These are phyloP conservation scores for Trichosporon sp. DNA, from an alignment of 1,284 basidiomycete species.

Conservation along the genomic window DNA sequence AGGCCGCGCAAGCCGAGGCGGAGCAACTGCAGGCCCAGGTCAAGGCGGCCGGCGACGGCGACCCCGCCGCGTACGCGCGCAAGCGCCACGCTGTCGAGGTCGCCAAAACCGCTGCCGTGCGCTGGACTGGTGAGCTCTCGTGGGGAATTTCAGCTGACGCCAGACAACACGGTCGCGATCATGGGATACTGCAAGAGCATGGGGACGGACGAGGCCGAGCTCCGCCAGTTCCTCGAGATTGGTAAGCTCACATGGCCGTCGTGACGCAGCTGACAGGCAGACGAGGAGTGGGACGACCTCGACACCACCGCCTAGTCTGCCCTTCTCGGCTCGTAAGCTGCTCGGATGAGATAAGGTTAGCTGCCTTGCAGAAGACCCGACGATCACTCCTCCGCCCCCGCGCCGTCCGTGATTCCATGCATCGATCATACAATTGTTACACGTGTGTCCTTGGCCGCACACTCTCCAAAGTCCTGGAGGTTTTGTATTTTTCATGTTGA, in stretches of 20 bases:
- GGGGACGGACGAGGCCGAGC: constrained; percentile 16
- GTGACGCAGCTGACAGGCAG: constrained; percentile 10
- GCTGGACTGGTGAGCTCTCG: constrained; percentile 72
- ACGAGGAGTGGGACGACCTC: constrained; percentile 27
- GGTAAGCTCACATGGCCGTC: constrained; percentile 20
- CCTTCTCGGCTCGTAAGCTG: background rate
- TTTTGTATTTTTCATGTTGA: background rate
- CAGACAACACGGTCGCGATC: constrained; percentile 43
- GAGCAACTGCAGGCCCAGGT: constrained; percentile 56
- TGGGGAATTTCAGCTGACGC: background rate
- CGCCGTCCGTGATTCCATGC: constrained; percentile 12
- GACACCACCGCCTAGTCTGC: constrained; percentile 5
- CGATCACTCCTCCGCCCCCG: no score
- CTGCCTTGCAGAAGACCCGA: no score
- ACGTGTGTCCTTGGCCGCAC: constrained; percentile 6
- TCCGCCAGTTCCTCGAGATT: constrained; percentile 34
- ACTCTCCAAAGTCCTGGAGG: constrained; percentile 2
- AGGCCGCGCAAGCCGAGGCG: constrained; percentile 12
- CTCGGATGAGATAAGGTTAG: no score
- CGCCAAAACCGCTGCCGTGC: constrained; percentile 69
- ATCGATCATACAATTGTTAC: constrained; percentile 21
- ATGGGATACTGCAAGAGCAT: constrained; percentile 15
- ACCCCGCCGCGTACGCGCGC: constrained; percentile 71
- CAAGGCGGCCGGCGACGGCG: constrained; percentile 66
- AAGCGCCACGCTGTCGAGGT: constrained; percentile 64